A percentile compares a stretch with the other conserved stretches of the same genome.
phyloP scores from a whole-genome alignment of 2,329 filamentous ascomycete genomes.

The Aspergillus chevalieri region DNA sequence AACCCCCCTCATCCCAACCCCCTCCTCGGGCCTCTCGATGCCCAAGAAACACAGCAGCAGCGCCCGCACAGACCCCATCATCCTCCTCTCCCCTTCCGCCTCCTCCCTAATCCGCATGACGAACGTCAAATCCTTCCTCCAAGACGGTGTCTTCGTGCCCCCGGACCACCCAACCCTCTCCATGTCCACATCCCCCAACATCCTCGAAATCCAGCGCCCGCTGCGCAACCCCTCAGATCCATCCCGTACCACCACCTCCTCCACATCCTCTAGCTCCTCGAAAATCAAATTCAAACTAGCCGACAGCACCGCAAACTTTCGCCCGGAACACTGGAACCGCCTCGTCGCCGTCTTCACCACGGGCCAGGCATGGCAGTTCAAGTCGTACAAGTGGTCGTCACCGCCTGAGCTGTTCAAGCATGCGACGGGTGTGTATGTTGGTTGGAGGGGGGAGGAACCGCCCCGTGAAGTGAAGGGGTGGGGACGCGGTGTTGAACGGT shows the following conservation, averaged over 20 bases:
- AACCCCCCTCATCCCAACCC: conserved; percentile 25
- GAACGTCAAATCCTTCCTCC: conserved; percentile 91
- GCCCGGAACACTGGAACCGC: conserved; percentile 94
- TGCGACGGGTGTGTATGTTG: conserved; percentile 79
- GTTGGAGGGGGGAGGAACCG: conserved; percentile 77
- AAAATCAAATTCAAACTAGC: conserved; percentile 86
- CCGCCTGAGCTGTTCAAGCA: conserved; percentile 85
- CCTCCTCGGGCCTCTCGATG: conserved; percentile 34
- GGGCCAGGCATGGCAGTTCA: conserved; percentile 97
- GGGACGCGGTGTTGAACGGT: conserved; percentile 75
- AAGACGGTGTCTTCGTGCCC: conserved; percentile 73
- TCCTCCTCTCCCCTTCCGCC: conserved; percentile 90
- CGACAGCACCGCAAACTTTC: conserved; percentile 88
- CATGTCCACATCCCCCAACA: conserved; percentile 62
- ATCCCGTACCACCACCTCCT: conserved; percentile 12
- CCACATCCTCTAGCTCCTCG: conserved; percentile 13
- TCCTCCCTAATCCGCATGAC: conserved; percentile 91
- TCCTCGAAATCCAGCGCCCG: conserved; percentile 76
- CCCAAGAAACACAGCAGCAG: conserved; percentile 30
- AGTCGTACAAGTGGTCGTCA: conserved; percentile 92
- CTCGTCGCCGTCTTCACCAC: conserved; percentile 97
- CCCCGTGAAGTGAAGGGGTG: conserved; percentile 75
- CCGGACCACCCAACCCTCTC: conserved; percentile 59
- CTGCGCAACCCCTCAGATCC: conserved; percentile 49
- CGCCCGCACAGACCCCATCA: conserved; percentile 70